Evolutionary conservation across 805 yeast species (phyloP), one percentile per base, ranked within the genome.

Genomic region (Saccharomycopsis sp.): DNA sequence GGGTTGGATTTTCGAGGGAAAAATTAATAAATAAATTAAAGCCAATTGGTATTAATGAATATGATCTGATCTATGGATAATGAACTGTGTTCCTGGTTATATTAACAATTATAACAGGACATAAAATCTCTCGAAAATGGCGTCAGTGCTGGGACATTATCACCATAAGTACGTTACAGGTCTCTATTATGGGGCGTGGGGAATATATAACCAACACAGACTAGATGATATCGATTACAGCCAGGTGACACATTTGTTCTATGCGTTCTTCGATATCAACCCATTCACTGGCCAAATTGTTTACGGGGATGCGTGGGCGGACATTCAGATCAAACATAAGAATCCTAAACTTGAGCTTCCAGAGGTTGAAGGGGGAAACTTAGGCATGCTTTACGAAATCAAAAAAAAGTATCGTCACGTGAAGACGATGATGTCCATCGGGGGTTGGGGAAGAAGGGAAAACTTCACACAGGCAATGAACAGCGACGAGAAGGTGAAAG

Each of bases 261-360:
- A 87, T 69, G 87, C 97, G 0, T 93, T 93, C 69, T 75, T 88
- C 54, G 73, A 79, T 38, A 77, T 91, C 2, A 81, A 85, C 63
- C 65, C 75, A 0, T 66, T 67, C 0, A 71, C 85, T 0, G 92
- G 96, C 0, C 70, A 67, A 1, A 75, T 89, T 2, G 65, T 67
- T 15, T 75, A 83, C 25, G 73, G 82, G 5, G 96, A 91, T 66
- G 69, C 74, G 5, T 82, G 87, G 84, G 82, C 89, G 1, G 97
- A 89, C 64, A 62, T 76, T 0, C 77, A 79, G 25, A 67, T 77
- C 14, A 53, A 53, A 14, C 20, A 55, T 7, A 44, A 44, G 3
- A 47, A 23, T 14, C 56, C 53, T 19, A 66, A 64, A 15, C 15
- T 8, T 54, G 29, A 25, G n/a, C 3, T 44, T 17, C 5, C 34